Conservation (phyloP, 2,329 filamentous ascomycete genomes). For the Monosporascus sp. region DNA sequence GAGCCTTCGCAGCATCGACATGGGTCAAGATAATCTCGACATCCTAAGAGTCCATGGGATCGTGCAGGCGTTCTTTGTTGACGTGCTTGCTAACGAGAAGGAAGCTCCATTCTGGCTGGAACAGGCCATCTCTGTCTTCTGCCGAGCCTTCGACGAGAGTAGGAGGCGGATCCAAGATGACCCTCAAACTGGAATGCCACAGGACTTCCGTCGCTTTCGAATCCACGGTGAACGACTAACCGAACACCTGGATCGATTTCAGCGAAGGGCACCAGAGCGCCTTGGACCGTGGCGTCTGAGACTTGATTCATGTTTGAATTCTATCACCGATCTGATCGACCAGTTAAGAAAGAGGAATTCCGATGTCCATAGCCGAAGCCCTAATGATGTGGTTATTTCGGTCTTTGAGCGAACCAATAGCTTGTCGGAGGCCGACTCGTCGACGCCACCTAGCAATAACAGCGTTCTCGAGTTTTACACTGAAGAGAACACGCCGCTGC, state of each 20-base stretch:
- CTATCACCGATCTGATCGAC: constrained; percentile 37
- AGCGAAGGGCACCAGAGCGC: constrained; percentile 25
- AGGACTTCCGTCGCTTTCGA: constrained; percentile 47
- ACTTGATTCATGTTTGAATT: constrained; percentile 31
- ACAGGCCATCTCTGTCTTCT: constrained; percentile 42
- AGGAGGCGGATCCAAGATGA: constrained; percentile 36
- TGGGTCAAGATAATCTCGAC: constrained; percentile 40
- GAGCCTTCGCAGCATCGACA: constrained; percentile 34
- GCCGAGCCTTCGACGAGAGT: constrained; percentile 42
- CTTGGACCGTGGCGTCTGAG: constrained; percentile 24
- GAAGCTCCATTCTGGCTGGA: constrained; percentile 43
- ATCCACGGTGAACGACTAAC: constrained; percentile 45
- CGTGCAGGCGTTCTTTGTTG: constrained; percentile 48
- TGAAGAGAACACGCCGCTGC: constrained; percentile 21
- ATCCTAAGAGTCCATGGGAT: constrained; percentile 46
- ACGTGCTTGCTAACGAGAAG: constrained; percentile 36
- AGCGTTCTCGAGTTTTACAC: constrained; percentile 23
- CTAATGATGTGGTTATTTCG: constrained; percentile 30
- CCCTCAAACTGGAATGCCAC: constrained; percentile 37
- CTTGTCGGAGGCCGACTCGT: constrained; percentile 40
- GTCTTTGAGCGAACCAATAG: constrained; percentile 47
- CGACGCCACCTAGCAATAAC: constrained; percentile 31
- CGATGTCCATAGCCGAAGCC: constrained; percentile 30
- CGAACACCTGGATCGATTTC: constrained; percentile 35
- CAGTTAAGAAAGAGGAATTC: constrained; percentile 35